Base-by-base conservation (phyloP, 2,329 filamentous ascomycete species). In the Aspergillus felis region DNA sequence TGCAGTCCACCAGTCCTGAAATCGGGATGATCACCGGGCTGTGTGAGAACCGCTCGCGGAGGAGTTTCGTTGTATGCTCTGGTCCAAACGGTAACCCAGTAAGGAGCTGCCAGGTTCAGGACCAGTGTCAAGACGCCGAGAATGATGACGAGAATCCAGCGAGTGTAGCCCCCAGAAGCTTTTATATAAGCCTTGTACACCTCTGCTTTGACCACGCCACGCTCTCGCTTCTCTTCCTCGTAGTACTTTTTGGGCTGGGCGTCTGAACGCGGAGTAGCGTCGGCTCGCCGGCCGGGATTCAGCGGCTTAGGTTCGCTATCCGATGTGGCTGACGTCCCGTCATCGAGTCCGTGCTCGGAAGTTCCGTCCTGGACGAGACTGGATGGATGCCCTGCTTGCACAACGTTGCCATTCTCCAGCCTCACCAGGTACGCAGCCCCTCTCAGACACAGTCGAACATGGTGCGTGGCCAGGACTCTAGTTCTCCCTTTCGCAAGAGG, bases 401-500 rank as follows among this genome's bases (percentile, higher is more conserved):
- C 32, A 29, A 61, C 49, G 7, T 27, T 42, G 4, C 57, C 57
- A 49, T 60, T 35, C 10, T 55, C 57, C 2, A 61, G 54, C 4
- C 48, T 17, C 9, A 60, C 51, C 20, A 51, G 38, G 41, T 56
- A 60, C 10, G 50, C 50, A 12, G 53, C 53, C 20, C 46, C 32
- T 20, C 48, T 25, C n/a, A 54, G 38, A 25, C 86, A 87, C 2
- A 92, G 79, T 5, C 84, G 83, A 20, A 91, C 84, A 65, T 92
- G 89, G 67, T 93, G 90, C 0, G 90, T 93, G 22, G 91, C 89
- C 4, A 93, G 76, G 50, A 93, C 89, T 35, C 89, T 79, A 1
- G 90, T 93, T 57, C 90, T 78, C 0, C 85, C 87, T 38, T 79
- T 71, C 60, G 86, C 86, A 17, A 92, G 80, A 49, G 87, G 81